phyloP scores from a whole-genome alignment of 2,329 filamentous ascomycete genomes.

The Paraphoma chrysanthemicola region DNA sequence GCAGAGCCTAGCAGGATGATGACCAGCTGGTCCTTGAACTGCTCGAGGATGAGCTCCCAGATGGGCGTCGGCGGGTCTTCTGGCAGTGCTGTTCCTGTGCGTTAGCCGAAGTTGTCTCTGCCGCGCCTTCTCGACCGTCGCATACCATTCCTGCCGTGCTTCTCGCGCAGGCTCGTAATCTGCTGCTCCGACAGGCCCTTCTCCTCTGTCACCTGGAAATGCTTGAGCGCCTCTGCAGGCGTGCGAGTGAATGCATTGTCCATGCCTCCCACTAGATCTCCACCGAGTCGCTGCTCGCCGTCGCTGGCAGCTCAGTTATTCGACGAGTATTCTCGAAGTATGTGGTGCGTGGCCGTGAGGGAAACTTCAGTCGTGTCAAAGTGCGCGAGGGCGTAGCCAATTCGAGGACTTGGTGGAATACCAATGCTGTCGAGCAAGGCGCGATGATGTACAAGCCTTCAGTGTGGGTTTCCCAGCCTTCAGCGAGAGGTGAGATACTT shows the following conservation, averaged over 20 bases:
- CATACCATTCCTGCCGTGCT: slow-evolving; percentile 63
- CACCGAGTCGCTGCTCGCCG: not conserved
- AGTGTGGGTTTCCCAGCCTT: not conserved
- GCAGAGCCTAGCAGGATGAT: slow-evolving; percentile 93
- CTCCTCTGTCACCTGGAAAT: slow-evolving; percentile 60
- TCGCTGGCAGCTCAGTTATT: not conserved
- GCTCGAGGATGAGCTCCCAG: slow-evolving; percentile 96
- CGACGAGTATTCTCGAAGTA: too few species aligned
- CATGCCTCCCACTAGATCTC: slow-evolving; percentile 48
- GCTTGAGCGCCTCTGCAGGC: slow-evolving; percentile 57
- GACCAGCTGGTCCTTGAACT: slow-evolving; percentile 99
- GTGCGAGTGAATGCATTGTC: slow-evolving; percentile 61
- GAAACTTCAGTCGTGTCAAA: not conserved
- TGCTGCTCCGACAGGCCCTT: slow-evolving; percentile 59
- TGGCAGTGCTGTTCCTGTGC: slow-evolving; percentile 62
- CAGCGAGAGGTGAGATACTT: not conserved
- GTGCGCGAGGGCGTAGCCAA: not conserved
- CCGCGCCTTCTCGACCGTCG: not conserved
- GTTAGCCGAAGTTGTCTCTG: not conserved
- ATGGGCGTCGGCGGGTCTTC: slow-evolving; percentile 96
- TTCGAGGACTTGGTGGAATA: not conserved
- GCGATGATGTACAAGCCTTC: not conserved
- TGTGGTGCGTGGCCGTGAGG: not conserved
- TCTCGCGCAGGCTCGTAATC: slow-evolving; percentile 54
- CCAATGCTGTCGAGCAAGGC: too few species aligned